Conservation (phyloP, 2,329 filamentous ascomycete genomes). For the Tolypocladium tundrense region DNA sequence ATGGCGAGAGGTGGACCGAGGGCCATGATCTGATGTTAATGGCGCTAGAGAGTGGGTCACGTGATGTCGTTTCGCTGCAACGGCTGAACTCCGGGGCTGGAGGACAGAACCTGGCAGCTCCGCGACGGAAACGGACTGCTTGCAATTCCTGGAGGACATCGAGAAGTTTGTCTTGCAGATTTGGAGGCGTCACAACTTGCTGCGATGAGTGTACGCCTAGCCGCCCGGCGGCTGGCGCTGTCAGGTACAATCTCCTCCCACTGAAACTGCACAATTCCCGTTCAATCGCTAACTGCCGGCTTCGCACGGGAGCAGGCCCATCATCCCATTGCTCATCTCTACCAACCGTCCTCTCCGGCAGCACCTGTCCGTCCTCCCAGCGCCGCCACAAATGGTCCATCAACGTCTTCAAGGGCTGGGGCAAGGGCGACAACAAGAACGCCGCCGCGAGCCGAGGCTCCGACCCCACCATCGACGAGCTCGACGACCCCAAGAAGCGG, state of each 20-base stretch:
- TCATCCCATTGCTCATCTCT: conserved; percentile 7
- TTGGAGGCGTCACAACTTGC: conserved; percentile 1
- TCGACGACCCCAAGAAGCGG: conserved; percentile 32
- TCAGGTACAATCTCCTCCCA: conserved; percentile 38
- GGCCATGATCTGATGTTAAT: conserved; percentile 23
- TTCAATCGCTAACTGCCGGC: conserved; percentile 4
- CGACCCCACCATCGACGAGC: conserved; percentile 18
- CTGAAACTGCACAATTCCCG: background rate
- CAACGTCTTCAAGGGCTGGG: conserved; percentile 27
- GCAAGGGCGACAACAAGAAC: conserved; percentile 18
- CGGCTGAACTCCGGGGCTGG: conserved; percentile 15
- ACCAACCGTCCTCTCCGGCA: background rate
- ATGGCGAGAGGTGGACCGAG: conserved; percentile 6
- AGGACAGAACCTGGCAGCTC: conserved; percentile 12
- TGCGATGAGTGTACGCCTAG: conserved; percentile 55
- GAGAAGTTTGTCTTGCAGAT: background rate
- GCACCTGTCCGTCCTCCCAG: conserved; percentile 8
- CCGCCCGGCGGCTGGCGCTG: conserved; percentile 49
- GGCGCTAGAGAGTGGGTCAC: conserved; percentile 16
- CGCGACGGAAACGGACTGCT: background rate
- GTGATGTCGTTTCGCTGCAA: conserved; percentile 4
- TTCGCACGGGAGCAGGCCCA: conserved; percentile 11
- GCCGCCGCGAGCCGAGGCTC: conserved; percentile 15
- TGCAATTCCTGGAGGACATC: background rate
- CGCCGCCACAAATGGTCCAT: conserved; percentile 34